phyloP scores from a whole-genome alignment of 2,329 filamentous ascomycete genomes.

The Acarospora socialis region DNA sequence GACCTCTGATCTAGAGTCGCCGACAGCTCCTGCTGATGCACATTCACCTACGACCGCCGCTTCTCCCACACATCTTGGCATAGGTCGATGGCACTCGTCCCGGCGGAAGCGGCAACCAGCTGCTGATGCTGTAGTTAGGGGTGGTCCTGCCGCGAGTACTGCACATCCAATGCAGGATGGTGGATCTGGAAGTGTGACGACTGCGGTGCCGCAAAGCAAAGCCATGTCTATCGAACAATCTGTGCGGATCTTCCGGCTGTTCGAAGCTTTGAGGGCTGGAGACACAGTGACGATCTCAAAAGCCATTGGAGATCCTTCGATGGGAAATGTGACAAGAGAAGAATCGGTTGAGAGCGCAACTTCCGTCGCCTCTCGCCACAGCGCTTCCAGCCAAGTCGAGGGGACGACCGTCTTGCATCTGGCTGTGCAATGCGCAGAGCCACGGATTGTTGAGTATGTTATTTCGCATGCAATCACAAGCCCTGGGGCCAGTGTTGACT shows the following conservation, averaged over 20 bases:
- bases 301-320: conserved; percentile 56
- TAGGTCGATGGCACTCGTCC: conserved; percentile 9
- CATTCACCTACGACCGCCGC: conserved; percentile 7
- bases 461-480: conserved; percentile 44
- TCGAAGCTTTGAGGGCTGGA: conserved; percentile 79
- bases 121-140: conserved; percentile 1
- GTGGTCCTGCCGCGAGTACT: conserved; percentile 6
- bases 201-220: conserved; percentile 20
- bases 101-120: conserved; percentile 11
- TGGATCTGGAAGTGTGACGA: conserved; percentile 21
- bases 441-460: conserved; percentile 87
- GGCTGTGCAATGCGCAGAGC: conserved; percentile 88
- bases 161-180: conserved; percentile 16
- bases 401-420: conserved; percentile 87
- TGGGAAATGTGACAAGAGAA: conserved; percentile 24
- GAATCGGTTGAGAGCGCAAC: conserved; percentile 43
- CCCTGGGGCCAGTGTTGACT: conserved; percentile 52
- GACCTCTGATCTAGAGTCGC: conserved; percentile 18
- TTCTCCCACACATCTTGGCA: conserved; percentile 5
- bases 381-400: conserved; percentile 37
- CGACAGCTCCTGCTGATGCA: conserved; percentile 18
- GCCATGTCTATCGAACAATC: conserved; percentile 68
- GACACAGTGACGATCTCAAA: conserved; percentile 83
- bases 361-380: conserved; percentile 29
- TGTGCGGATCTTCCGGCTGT: conserved; percentile 83